Evolutionary conservation across 2,329 filamentous ascomycete species (phyloP), one percentile per base, ranked within the genome.

Genomic region (Curvularia sp.): DNA sequence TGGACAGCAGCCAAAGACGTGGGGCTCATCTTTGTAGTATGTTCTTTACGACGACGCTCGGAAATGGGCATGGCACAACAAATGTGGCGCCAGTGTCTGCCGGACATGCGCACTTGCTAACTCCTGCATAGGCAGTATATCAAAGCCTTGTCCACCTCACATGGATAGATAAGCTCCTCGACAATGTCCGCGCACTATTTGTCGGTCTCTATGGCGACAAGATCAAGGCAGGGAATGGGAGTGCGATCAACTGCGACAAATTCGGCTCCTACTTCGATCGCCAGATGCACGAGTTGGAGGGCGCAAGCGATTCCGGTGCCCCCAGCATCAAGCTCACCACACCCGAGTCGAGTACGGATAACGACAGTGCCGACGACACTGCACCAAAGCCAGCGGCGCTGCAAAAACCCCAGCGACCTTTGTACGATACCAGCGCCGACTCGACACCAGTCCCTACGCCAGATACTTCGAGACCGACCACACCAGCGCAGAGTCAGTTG

Each of bases 221-320:
- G 77, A 82, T 99, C 55, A 93, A 88, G 75, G 91, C 91, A 68
- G 86, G 90, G 26, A 86, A 94, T 74, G 91, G 88, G 10, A 92
- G 90, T 53, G 83, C 91, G 22, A 84, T 95, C 57, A 87, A 93
- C 74, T 97, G 93, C 79, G 76, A 83, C 52, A 75, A 69, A 48
- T 99, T 99, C 74, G 92, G 96, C 73, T 85, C 89, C 68, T 98
- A 97, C 78, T 99, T 98, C 76, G 92, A 98, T 75, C 91, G 96
- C 72, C 93, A 98, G 79, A 82, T 98, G 62, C 85, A 87, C 65
- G 92, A 97, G 75, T 84, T 99, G 20, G 92, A 89, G 72, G 85
- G 85, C 63, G 81, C 83, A 26, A 83, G 80, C 53, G 72, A 74
- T 55, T 70, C 68, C 28, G 60, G 69, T 33, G 60, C 72, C 5